Base-by-base conservation (phyloP, 2,329 filamentous ascomycete species). In the Monosporascus sp. region DNA sequence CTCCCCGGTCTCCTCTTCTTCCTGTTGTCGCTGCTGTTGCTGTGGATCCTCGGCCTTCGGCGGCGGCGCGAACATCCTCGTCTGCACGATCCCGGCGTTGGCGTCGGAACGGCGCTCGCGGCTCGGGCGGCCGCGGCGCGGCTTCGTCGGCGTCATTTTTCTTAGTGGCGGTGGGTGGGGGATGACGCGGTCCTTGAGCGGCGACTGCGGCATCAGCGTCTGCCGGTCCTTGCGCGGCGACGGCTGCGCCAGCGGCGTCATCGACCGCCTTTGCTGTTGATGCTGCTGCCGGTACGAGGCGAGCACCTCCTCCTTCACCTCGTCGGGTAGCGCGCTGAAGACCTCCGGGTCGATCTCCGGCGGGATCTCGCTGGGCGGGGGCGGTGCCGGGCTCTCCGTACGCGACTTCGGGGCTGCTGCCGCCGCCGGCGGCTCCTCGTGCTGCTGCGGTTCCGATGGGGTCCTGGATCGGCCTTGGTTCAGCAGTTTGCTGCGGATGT, bases 311-410 rank as follows among this genome's bases (percentile, higher is more conserved):
- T 85, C 83, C 57, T 92, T 89, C 66, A 99, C 83, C 56, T 96
- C 90, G 38, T 88, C 84, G 0, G 94, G 94, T 1, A 99, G 75
- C 1, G 89, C 89, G 42, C 86, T 82, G 57, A 97, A 86, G 2
- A 91, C 88, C 42, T 93, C 90, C 0, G 84, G 85, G 63, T 99
- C 94, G 20, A 97, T 78, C 61, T 96, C 89, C 0, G 90, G 86
- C 25, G 90, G 84, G 1, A 85, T 69, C 8, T 72, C 70, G 15
- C 66, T 62, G 3, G 41, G 41, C 41, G 20, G 20, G 20, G 54
- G 41, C 5, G 63, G 46, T 1, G 62, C 66, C 2, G 69, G 70
- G 42, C 71, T 71, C 11, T 74, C 71, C 54, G 72, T 72, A 38
- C 72, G 68, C 0, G 74, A 70, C 44, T 70, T 70, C 56, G 65